phyloP scores from a whole-genome alignment of 176 grass and related monocot genomes.

The Dactylis glomerata region DNA sequence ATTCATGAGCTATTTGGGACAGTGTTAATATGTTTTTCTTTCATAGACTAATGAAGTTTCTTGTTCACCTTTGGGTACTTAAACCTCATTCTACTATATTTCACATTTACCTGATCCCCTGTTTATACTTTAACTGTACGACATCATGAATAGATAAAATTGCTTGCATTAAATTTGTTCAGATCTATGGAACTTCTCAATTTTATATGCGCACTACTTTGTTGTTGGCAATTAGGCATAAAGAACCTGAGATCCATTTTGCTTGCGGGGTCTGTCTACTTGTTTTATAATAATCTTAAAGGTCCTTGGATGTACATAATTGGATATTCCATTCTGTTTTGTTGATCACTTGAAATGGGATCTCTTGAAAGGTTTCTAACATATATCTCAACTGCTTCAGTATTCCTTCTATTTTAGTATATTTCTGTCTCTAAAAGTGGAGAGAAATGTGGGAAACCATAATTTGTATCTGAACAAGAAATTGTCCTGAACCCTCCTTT shows the following conservation, averaged over 20 bases:
- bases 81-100: neutral
- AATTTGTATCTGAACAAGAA: conserved; percentile 1
- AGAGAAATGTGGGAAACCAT: neutral
- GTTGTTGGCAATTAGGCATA: conserved; percentile 2
- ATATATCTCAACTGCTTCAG: conserved; percentile 18
- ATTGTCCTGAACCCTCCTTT: neutral
- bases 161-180: neutral
- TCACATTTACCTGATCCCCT: neutral
- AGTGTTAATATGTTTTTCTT: neutral
- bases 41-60: neutral
- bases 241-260: neutral
- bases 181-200: conserved; percentile 4
- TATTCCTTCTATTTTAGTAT: neutral
- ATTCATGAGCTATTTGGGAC: neutral
- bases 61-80: neutral
- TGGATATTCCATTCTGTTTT: neutral
- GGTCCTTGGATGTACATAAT: neutral
- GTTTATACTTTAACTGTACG: neutral
- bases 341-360: neutral
- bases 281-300: neutral
- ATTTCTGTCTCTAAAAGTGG: neutral
- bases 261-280: neutral
- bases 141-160: neutral
- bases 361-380: neutral
- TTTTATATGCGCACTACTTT: conserved; percentile 9